phyloP scores from a whole-genome alignment of 495 filamentous ascomycete species.

The Glutinoglossum americanum region DNA sequence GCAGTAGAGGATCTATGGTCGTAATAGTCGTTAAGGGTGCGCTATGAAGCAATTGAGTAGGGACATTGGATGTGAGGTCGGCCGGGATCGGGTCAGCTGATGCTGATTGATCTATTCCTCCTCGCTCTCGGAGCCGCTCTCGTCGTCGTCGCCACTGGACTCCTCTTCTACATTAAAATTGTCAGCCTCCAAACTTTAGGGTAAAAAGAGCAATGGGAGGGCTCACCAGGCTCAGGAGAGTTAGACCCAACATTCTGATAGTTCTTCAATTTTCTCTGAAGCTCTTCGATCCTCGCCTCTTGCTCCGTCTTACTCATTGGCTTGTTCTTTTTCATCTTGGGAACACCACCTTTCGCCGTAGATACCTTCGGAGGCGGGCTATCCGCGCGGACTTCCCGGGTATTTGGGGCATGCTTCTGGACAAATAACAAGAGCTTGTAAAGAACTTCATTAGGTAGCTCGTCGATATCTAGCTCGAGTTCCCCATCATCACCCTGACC shows the following conservation, averaged over 20 bases:
- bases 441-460: constrained; percentile 52
- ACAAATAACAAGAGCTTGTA: constrained; percentile 57
- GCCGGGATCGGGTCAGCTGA: neutral
- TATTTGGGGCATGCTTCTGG: constrained; percentile 38
- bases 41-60: neutral
- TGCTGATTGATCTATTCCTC: constrained; percentile 11
- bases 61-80: neutral
- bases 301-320: constrained; percentile 93
- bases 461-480: constrained; percentile 79
- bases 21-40: neutral
- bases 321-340: constrained; percentile 90
- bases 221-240: constrained; percentile 14
- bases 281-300: constrained; percentile 63
- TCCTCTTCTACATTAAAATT: constrained; percentile 6
- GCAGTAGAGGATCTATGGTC: neutral
- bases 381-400: constrained; percentile 17
- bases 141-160: constrained; percentile 15
- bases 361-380: constrained; percentile 18
- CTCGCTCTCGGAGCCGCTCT: constrained; percentile 17
- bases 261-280: constrained; percentile 32
- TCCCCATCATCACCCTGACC: constrained; percentile 53
- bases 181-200: neutral
- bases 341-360: constrained; percentile 23
- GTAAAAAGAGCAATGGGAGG: too few species aligned
- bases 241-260: constrained; percentile 7